These are phyloP conservation scores for Lepiota venenata DNA, from an alignment of 768 basidiomycete species.

Conservation along the genomic window DNA sequence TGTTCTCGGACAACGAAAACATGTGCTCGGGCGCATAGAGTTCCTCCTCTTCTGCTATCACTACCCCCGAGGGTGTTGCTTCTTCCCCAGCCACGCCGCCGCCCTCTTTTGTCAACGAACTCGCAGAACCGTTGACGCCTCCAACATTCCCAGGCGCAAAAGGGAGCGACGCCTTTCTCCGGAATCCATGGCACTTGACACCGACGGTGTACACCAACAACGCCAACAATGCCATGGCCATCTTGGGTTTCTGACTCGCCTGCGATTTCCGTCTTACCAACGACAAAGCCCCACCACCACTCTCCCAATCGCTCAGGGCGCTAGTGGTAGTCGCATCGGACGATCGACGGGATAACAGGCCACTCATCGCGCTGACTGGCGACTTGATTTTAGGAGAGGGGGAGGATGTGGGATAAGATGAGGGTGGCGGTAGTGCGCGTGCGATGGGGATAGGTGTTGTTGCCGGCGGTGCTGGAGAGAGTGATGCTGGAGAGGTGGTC, in stretches of 20 bases:
- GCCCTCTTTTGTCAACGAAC: no score
- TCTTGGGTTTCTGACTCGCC: constrained; percentile 51
- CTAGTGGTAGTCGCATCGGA: no score
- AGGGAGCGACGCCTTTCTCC: not conserved
- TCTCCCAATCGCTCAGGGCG: no score
- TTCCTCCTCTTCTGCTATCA: constrained; percentile 75
- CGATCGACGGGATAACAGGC: no score
- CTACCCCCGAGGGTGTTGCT: constrained; percentile 82
- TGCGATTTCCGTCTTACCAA: constrained; percentile 5
- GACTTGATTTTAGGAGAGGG: not conserved
- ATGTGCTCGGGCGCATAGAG: constrained; percentile 82
- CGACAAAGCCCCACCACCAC: not conserved
- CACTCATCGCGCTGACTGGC: no score
- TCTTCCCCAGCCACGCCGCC: no score
- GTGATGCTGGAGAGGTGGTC: not conserved
- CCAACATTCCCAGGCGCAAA: no score
- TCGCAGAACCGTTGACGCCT: no score
- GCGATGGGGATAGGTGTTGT: not conserved
- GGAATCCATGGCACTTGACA: constrained; percentile 87
- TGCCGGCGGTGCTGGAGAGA: not conserved
- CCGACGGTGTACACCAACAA: constrained; percentile 96
- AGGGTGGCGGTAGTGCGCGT: not conserved
- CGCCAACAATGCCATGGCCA: constrained; percentile 68
- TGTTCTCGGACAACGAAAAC: constrained; percentile 90
- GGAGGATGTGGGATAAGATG: not conserved